These are phyloP conservation scores for Colletotrichum costaricense DNA, from an alignment of 2,329 filamentous ascomycete species.

Conservation along the genomic window DNA sequence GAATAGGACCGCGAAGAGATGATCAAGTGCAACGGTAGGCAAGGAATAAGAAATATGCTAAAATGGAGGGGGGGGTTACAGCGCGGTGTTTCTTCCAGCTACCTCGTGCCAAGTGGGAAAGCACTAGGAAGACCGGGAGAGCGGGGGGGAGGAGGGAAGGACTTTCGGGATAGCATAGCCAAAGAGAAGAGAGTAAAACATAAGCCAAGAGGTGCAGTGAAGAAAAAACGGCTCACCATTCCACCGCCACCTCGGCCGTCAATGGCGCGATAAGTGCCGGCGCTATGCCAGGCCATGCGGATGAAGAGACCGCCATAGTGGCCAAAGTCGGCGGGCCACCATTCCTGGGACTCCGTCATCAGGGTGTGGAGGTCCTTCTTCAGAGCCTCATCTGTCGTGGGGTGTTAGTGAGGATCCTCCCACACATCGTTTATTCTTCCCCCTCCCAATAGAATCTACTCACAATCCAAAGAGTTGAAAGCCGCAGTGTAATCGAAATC, in stretches of 20 bases:
- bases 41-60: neutral
- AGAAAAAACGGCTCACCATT: conserved; percentile 46
- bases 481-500: conserved; percentile 79
- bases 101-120: neutral
- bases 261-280: conserved; percentile 80
- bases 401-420: neutral
- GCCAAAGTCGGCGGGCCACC: conserved; percentile 85
- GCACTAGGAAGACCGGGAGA: neutral
- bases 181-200: neutral
- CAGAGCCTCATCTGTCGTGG: conserved; percentile 61
- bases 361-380: conserved; percentile 79
- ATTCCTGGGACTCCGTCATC: conserved; percentile 84
- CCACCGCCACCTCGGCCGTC: conserved; percentile 82
- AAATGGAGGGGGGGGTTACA: neutral
- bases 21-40: neutral
- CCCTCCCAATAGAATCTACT: neutral
- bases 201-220: neutral
- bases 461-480: conserved; percentile 76
- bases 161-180: neutral
- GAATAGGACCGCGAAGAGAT: neutral
- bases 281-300: conserved; percentile 84
- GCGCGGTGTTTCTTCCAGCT: neutral
- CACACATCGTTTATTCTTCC: too few relatives aligned
- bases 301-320: conserved; percentile 86
- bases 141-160: neutral